phyloP scores from a whole-genome alignment of 495 filamentous ascomycete species.

The Physcia stellaris region DNA sequence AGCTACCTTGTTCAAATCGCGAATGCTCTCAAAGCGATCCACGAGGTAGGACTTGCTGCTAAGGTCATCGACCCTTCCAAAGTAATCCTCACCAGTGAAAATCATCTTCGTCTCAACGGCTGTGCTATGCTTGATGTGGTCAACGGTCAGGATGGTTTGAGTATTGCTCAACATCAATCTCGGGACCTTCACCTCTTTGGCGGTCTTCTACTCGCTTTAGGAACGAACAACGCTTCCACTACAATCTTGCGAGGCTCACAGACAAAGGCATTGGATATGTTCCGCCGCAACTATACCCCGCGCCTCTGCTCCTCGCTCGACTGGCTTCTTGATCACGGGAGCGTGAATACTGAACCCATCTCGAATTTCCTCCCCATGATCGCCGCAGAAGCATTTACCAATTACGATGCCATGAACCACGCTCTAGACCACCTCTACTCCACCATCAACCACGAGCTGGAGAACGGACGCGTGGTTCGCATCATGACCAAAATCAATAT shows the following conservation, averaged over 20 bases:
- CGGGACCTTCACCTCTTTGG: constrained; percentile 84
- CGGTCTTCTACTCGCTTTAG: constrained; percentile 65
- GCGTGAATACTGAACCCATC: constrained; percentile 47
- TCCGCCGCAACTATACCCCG: constrained; percentile 55
- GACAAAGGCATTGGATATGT: constrained; percentile 52
- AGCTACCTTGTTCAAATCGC: constrained; percentile 84
- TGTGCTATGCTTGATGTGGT: constrained; percentile 83
- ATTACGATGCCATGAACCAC: constrained; percentile 62
- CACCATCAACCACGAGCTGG: constrained; percentile 65
- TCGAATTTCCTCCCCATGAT: constrained; percentile 67
- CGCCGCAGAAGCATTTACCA: constrained; percentile 51
- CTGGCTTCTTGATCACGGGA: constrained; percentile 53
- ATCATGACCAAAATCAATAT: constrained; percentile 71
- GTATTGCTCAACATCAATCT: constrained; percentile 63
- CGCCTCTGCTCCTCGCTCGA: constrained; percentile 60
- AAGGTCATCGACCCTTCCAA: constrained; percentile 73
- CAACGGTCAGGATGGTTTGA: constrained; percentile 51
- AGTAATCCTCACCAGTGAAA: constrained; percentile 56
- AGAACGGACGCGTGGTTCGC: constrained; percentile 78
- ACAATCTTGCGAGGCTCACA: constrained; percentile 41
- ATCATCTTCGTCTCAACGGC: constrained; percentile 76
- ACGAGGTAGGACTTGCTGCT: constrained; percentile 67
- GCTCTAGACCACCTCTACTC: constrained; percentile 57
- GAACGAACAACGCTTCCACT: constrained; percentile 45
- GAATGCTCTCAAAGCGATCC: constrained; percentile 77